A percentile compares a stretch with the other conserved stretches of the same genome.
These are phyloP conservation scores for Colletotrichum euphorbiae DNA, from an alignment of 2,329 filamentous ascomycete species.

Conservation along the genomic window DNA sequence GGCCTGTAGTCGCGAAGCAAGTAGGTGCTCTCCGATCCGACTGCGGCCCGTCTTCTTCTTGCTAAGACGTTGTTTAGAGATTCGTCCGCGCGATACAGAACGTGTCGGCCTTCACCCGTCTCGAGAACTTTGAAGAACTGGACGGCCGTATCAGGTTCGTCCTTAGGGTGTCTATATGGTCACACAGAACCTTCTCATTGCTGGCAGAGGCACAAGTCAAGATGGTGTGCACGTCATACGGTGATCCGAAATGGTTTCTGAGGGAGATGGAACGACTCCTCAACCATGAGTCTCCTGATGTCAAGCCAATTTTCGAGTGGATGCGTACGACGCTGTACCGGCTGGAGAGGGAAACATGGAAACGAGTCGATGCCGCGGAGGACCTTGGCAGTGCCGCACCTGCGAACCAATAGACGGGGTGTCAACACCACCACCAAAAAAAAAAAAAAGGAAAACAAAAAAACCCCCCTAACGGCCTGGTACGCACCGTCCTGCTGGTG, in stretches of 20 bases:
- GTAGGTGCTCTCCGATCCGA: not conserved
- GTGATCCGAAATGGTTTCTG: not conserved
- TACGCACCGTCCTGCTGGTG: too few relatives aligned
- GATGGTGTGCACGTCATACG: not conserved
- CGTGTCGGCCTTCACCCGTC: not conserved
- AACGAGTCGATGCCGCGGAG: conserved; percentile 77
- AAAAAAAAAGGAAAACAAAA: too few relatives aligned
- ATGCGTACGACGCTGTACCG: conserved; percentile 55
- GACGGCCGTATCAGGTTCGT: not conserved
- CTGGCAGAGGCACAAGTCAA: not conserved
- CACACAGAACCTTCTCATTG: not conserved
- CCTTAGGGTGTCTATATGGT: conserved; percentile 1
- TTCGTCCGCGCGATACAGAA: not conserved
- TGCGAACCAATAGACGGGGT: not conserved
- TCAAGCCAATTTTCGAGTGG: not conserved
- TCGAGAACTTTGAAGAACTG: not conserved
- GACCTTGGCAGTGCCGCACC: conserved; percentile 64
- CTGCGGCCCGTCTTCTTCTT: not conserved
- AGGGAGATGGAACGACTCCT: conserved; percentile 25
- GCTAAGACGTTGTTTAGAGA: not conserved
- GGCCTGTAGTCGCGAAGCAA: not conserved
- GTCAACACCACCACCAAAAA: too few relatives aligned
- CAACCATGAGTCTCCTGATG: not conserved
- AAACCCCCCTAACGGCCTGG: too few relatives aligned
- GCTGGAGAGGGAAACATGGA: conserved; percentile 81